Evolutionary conservation across 495 filamentous ascomycete genomes (phyloP), one percentile per base, ranked within the genome.

Genomic region (Hypoxylon crocopeplum): DNA sequence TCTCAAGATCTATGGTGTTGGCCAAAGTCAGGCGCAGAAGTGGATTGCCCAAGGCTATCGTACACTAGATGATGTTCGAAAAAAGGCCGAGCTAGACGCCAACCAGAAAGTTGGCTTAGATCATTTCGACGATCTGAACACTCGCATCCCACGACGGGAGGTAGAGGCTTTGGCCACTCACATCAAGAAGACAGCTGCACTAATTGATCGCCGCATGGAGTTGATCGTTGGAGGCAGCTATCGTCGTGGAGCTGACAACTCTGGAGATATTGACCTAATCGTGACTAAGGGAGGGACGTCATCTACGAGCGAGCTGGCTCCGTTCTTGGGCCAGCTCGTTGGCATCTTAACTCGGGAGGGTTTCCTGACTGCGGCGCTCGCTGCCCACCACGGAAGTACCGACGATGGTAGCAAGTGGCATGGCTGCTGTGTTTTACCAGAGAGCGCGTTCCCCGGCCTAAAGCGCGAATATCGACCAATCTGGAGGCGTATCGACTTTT

Each of bases 401-500:
- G 62, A 67, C n/a, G 62, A 62, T 8, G 78, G 72, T 11, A 88
- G 85, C 33, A 89, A 96, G 77, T 97, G 91, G 92, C 91, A 96
- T 54, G 94, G 94, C 2, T 93, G 91, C 36, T 95, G 88, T 10
- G 77, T 82, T 27, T 74, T 93, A 0, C 86, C 88, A 1, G 29
- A 59, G 30, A 56, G 30, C 17, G 38, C 63, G 5, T 48, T 71
- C 32, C 44, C 48, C 47, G 61, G 56, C 1, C 60, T 67, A 0
- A 56, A 58, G 37, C 59, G 46, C 12, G 41, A 42, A 12, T 59
- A 72, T 24, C 59, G 60, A 0, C 63, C 74, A 0, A 61, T 84
- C 3, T 96, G 91, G 92, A 82, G 92, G 17, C 82, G 92, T 1
- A 88, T 97, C 54, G 94, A 98, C 68, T 83, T 97, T 22, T 78